A percentile compares a stretch with the other conserved stretches of the same genome.
These are phyloP conservation scores for Phyllachora maydis DNA, from an alignment of 2,329 filamentous ascomycete species.

Conservation along the genomic window DNA sequence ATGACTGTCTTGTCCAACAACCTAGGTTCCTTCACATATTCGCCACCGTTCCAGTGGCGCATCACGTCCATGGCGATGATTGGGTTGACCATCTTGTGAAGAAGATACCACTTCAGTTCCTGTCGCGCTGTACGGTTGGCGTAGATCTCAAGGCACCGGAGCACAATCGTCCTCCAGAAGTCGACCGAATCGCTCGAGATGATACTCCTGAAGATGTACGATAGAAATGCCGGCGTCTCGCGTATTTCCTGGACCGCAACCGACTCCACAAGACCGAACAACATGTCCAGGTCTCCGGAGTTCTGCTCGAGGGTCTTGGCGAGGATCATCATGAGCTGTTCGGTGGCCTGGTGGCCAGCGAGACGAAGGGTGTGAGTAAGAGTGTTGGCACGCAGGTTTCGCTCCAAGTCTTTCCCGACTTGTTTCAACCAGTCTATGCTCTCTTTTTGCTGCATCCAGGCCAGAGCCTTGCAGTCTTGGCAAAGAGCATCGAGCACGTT, in stretches of 20 bases:
- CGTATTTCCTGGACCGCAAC: slow-evolving; percentile 72
- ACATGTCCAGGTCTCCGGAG: slow-evolving; percentile 57
- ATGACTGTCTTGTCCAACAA: slow-evolving; percentile 76
- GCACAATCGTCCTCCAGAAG: slow-evolving; percentile 63
- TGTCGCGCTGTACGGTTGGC: slow-evolving; percentile 60
- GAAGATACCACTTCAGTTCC: slow-evolving; percentile 79
- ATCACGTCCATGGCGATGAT: slow-evolving; percentile 94
- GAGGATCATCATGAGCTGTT: slow-evolving; percentile 72
- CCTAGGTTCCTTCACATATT: slow-evolving; percentile 38
- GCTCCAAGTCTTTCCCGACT: slow-evolving; percentile 61
- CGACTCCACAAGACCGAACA: slow-evolving; percentile 69
- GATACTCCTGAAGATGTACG: slow-evolving; percentile 70
- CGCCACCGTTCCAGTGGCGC: slow-evolving; percentile 48
- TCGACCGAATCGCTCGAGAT: slow-evolving; percentile 71
- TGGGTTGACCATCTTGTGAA: slow-evolving; percentile 85
- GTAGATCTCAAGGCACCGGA: slow-evolving; percentile 77
- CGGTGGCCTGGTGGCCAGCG: slow-evolving; percentile 71
- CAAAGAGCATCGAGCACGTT: slow-evolving; percentile 67
- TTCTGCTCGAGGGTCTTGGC: slow-evolving; percentile 59
- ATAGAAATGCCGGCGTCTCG: slow-evolving; percentile 50
- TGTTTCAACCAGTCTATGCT: slow-evolving; percentile 37
- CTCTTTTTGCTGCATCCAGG: slow-evolving; percentile 53
- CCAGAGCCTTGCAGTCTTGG: slow-evolving; percentile 38
- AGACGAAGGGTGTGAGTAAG: slow-evolving; percentile 57
- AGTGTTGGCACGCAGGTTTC: slow-evolving; percentile 46